Conservation (phyloP, 768 basidiomycete species). For the Hygrophoropsis aurantiaca region DNA sequence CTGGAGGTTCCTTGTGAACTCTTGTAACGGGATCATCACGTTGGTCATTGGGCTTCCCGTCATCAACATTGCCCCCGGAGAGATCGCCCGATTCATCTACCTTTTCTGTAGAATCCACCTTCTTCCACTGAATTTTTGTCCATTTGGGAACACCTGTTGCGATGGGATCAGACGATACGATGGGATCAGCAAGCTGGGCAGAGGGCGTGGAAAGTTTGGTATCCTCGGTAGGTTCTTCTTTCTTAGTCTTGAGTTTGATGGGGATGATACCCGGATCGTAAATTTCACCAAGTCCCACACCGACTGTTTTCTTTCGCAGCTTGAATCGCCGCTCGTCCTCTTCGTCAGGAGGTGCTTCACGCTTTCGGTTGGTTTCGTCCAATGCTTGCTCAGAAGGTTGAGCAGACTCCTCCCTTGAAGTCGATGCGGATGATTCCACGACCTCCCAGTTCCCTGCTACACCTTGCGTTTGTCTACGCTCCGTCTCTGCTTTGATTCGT, state of each 20-base stretch:
- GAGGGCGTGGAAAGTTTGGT: background rate
- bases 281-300: slow-evolving; percentile 67
- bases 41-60: slow-evolving; percentile 31
- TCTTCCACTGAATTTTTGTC: slow-evolving; percentile 37
- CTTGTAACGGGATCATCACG: slow-evolving; percentile 6
- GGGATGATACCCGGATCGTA: slow-evolving; percentile 77
- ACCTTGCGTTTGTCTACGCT: slow-evolving; percentile 62
- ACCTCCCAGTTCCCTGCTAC: slow-evolving; percentile 78
- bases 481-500: slow-evolving; percentile 55
- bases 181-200: background rate
- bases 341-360: slow-evolving; percentile 30
- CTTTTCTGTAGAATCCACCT: slow-evolving; percentile 10
- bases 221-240: slow-evolving; percentile 35
- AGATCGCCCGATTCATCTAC: slow-evolving; percentile 7
- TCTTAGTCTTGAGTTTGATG: slow-evolving; percentile 61
- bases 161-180: slow-evolving; percentile 9
- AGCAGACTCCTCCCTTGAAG: slow-evolving; percentile 19
- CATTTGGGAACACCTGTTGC: slow-evolving; percentile 29
- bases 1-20: background rate
- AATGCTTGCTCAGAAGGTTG: background rate
- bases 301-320: slow-evolving; percentile 61
- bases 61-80: slow-evolving; percentile 29
- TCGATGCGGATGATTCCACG: slow-evolving; percentile 38
- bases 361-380: slow-evolving; percentile 37
- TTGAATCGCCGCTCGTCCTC: slow-evolving; percentile 59